Evolutionary conservation across 441 rosid species (phyloP).

Genomic region (Hypseocharis bilobata): DNA sequence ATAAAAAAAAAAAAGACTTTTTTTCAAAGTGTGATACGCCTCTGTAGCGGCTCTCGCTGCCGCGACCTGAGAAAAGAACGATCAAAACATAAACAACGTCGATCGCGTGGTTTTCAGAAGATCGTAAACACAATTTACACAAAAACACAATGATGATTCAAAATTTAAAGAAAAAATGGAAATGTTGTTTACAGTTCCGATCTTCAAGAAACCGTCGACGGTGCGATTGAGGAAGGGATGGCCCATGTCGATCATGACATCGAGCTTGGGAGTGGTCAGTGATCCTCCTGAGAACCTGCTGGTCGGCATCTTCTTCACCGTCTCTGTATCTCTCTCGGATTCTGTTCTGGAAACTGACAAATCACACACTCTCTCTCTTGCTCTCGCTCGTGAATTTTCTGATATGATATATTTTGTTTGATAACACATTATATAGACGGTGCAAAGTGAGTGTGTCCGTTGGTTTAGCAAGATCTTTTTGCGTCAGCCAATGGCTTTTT

Average conservation of each 20-base stretch:
- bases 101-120: too few species aligned
- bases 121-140: too few species aligned
- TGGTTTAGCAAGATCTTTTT: too few species aligned
- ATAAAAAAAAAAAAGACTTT: too few species aligned
- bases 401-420: too few species aligned
- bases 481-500: too few species aligned
- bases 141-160: background rate
- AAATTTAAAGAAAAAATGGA: background rate
- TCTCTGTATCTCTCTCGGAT: too few species aligned
- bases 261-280: slow-evolving; percentile 45
- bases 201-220: slow-evolving; percentile 69
- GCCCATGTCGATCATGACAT: slow-evolving; percentile 56
- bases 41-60: slow-evolving; percentile 49
- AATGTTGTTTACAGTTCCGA: slow-evolving; percentile 37
- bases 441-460: too few species aligned
- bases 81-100: background rate
- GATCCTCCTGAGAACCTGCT: slow-evolving; percentile 43
- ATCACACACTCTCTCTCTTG: too few species aligned
- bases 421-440: too few species aligned
- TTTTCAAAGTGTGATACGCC: slow-evolving; percentile 37
- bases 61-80: slow-evolving; percentile 45
- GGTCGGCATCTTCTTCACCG: slow-evolving; percentile 40
- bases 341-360: too few species aligned
- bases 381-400: too few species aligned
- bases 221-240: slow-evolving; percentile 56